These are phyloP conservation scores for Thielaviopsis euricoi DNA, from an alignment of 2,329 filamentous ascomycete genomes.

Conservation along the genomic window DNA sequence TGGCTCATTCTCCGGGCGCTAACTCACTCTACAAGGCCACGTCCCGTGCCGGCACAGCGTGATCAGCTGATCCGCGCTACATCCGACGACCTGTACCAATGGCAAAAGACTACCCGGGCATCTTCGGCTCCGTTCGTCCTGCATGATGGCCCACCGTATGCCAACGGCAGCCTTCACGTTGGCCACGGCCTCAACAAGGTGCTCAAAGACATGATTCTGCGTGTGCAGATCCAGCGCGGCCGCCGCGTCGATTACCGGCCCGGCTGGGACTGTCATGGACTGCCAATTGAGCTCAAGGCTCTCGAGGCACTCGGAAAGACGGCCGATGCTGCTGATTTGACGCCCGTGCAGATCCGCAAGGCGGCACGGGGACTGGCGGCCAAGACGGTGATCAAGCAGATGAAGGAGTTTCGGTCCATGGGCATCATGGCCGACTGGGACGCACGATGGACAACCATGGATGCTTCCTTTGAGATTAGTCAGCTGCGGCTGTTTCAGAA, in stretches of 20 bases:
- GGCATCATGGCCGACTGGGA: slow-evolving; percentile 73
- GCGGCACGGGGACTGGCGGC: slow-evolving; percentile 49
- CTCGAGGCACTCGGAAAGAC: slow-evolving; percentile 34
- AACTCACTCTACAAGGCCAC: slow-evolving; percentile 24
- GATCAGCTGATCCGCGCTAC: slow-evolving; percentile 54
- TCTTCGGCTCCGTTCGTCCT: slow-evolving; percentile 53
- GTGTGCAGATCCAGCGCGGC: slow-evolving; percentile 62
- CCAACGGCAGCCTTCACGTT: slow-evolving; percentile 80
- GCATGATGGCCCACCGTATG: slow-evolving; percentile 93
- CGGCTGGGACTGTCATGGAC: slow-evolving; percentile 94
- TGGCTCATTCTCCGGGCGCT: neutral
- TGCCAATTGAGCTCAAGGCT: slow-evolving; percentile 94
- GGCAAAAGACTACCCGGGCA: slow-evolving; percentile 51
- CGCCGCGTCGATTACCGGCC: slow-evolving; percentile 67
- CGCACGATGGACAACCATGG: slow-evolving; percentile 63
- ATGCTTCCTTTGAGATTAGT: slow-evolving; percentile 53
- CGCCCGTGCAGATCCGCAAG: slow-evolving; percentile 41
- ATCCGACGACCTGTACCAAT: slow-evolving; percentile 76
- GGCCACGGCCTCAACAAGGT: slow-evolving; percentile 96
- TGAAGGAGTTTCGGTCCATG: slow-evolving; percentile 54
- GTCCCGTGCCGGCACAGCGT: slow-evolving; percentile 32
- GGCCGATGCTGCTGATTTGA: slow-evolving; percentile 22
- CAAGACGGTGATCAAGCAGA: slow-evolving; percentile 55
- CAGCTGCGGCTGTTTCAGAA: slow-evolving; percentile 61
- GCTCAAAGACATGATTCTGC: slow-evolving; percentile 81